Evolutionary conservation across 495 filamentous ascomycete species (phyloP), one percentile per base, ranked within the genome.

Genomic region (Talaromyces proteolyticus): DNA sequence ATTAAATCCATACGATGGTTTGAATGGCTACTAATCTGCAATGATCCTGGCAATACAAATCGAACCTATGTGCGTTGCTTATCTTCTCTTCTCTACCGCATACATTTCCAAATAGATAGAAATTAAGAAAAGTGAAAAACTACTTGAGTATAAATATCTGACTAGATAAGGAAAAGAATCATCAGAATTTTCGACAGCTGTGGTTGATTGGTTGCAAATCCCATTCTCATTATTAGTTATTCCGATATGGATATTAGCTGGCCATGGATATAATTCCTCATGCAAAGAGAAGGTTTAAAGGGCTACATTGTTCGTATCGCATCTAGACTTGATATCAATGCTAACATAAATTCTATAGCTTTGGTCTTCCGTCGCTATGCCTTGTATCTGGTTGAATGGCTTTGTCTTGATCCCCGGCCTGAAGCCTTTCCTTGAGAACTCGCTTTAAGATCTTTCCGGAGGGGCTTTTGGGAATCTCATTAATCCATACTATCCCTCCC

Each of bases 391-490:
- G 6, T 29, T 29, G 26, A 29, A 6, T 29, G 12, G 26, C 26
- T 6, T 12, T 29, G 26, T 5, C 26, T 29, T 29, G 26, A 29
- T 29, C 26, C 26, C 12, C 12, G 26, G 26, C 5, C 26, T 29
- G 26, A 29, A 29, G 12, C 26, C 26, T 29, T 29, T 58, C 56
- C 24, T 49, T 50, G 26, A 60, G 47, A 39, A 55, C 49, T 11
- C 54, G 44, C 17, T 55, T 47, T 22, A 55, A 25, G 41, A 60
- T 57, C 47, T 60, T 60, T 3, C 58, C 58, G 7, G 58, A 57
- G 3, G 58, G 44, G 14, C 49, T 57, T 37, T 60, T 60, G 3
- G 58, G 58, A 44, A 57, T 24, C 1, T 12, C 40, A 42, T 60
- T 50, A 22, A 60, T 24, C 46, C 57, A 53, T 14, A 55, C 51